Base-by-base conservation (phyloP, 257 asterid genomes). In the Capsicum rhomboideum region DNA sequence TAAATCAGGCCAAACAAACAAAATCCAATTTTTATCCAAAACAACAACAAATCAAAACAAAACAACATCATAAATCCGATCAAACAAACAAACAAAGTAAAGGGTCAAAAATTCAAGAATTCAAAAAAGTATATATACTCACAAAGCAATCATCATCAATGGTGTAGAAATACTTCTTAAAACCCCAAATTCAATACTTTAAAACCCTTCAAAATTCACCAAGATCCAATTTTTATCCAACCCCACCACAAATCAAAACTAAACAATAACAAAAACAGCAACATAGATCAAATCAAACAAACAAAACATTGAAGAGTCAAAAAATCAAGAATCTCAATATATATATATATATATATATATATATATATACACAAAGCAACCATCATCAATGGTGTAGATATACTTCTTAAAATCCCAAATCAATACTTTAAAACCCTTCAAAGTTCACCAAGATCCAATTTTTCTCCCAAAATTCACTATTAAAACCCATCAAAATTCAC, bases 201-300 rank as follows among this genome's bases (percentile, higher is more conserved):
- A 34, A 34, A 34, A 34, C 17, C 16, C 78, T n/a, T 68, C 78
- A 37, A 34, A 37, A 68, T 10, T 68, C 52, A 68, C 52, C 53
- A 68, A 90, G 86, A 89, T 84, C 83, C 87, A 53, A 86, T 69
- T 21, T 86, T 64, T 63, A 14, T 12, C 20, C 74, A 28, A 13
- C 21, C 74, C 44, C 34, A 53, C 0, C 11, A 59, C 55, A 61
- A 29, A 56, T 34, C 3, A 28, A 8, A 34, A 1, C 21, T 18
- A 50, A 50, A 50, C 12, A 50, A 50, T 50, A 14, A 53, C 10
- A 56, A 86, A 84, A n/a, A 40, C 29, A 20, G 10, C 6, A 12
- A 46, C 52, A 46, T 10, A 46, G 9, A 46, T 46, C 52, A 46
- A 13, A 2, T 5, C 31, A 84, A 46, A 82, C 40, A 5, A 34